Base-by-base conservation (phyloP, 2,329 filamentous ascomycete genomes). In the Monascus ruber region DNA sequence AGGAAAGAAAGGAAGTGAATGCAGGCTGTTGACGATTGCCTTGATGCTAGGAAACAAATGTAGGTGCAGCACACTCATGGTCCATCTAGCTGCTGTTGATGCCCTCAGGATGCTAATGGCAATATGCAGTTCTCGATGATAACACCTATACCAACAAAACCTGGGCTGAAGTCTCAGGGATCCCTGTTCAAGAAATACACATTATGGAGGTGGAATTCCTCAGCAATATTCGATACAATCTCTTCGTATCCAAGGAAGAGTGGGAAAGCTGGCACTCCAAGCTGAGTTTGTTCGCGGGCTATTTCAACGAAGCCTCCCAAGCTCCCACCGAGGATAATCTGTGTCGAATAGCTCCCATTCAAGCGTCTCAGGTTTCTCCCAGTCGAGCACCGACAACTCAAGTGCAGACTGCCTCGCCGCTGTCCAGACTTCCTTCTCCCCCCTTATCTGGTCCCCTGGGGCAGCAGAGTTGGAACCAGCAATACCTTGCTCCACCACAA, bases 141-240 rank as follows among this genome's bases (percentile, higher is more conserved):
- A 98, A 96, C 61, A 96, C 91, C 0, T 98, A 98, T 64, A 96
- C 91, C 31, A 98, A 98, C 69, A 95, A 96, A 70, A 98, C 91
- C 0, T 98, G 91, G 91, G 91, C 89, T 2, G 91, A 98, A 54
- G 91, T 98, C 7, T 96, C 91, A 1, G 84, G 85, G 34, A 94
- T 98, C 44, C 80, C 85, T 1, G 89, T 96, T 8, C 79, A 83
- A 44, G 91, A 98, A 63, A 94, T 98, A 37, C 91, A 98, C 59
- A 83, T 95, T 34, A 98, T 98, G 91, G 91, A 98, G 61, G 91
- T 98, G n/a, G 91, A 98, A 61, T 98, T 98, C 53, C 70, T 98
- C 46, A 95, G 89, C 70, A 96, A 96, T 63, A 94, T 98, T 81
- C 79, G 89, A 54, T 98, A 96, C 64, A 87, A 85, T 52, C 70